Conservation (phyloP, 768 basidiomycete species). For the Coprinopsis strossmayeri region DNA sequence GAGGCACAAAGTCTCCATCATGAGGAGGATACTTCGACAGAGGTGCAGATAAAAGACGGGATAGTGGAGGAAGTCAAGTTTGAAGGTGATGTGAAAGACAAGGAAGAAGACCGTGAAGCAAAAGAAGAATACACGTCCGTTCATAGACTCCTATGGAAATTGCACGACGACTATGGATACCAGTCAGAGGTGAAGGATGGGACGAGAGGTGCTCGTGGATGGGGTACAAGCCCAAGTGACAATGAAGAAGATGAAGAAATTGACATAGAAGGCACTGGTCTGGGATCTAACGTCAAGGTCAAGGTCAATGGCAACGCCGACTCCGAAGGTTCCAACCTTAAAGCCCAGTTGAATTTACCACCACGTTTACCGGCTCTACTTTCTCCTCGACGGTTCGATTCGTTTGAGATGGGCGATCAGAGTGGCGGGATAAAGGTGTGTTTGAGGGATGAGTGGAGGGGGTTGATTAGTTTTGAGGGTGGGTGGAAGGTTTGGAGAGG, state of each 20-base stretch:
- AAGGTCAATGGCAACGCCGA: too few species aligned
- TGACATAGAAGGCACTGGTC: too few species aligned
- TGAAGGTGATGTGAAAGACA: background rate
- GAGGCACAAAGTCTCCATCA: too few species aligned
- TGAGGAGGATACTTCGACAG: too few species aligned
- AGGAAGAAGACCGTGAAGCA: background rate
- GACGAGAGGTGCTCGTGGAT: too few species aligned
- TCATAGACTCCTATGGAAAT: background rate
- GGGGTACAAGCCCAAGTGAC: too few species aligned
- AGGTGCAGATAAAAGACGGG: too few species aligned
- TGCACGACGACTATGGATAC: background rate
- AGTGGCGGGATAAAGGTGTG: background rate
- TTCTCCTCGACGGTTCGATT: background rate
- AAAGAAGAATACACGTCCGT: background rate
- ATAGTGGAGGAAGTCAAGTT: background rate
- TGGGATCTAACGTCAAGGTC: too few species aligned
- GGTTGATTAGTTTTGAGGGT: background rate
- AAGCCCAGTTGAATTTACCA: background rate
- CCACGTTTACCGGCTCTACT: background rate
- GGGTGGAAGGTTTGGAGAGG: background rate
- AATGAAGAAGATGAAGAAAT: background rate
- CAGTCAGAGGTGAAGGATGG: too few species aligned
- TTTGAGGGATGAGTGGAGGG: background rate
- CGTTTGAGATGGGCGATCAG: background rate
- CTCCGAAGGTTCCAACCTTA: background rate